Evolutionary conservation across 2,329 filamentous ascomycete species (phyloP).

Genomic region (Claviceps quebecensis): DNA sequence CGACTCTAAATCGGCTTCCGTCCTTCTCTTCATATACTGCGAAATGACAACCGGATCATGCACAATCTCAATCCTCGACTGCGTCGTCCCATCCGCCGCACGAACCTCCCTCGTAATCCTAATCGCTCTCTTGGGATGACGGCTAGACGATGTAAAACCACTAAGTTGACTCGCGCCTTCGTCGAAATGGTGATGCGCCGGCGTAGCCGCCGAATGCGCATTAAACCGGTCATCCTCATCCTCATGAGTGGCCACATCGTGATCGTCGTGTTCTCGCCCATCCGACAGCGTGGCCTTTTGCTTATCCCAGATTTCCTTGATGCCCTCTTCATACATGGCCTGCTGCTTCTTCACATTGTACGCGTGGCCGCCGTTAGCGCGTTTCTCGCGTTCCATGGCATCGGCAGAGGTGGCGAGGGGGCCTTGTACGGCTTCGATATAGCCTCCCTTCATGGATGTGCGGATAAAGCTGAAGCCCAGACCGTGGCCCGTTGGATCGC

Average conservation of each 20-base stretch:
- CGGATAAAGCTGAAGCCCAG: slow-evolving; percentile 95
- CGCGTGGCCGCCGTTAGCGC: slow-evolving; percentile 82
- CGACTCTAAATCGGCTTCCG: slow-evolving; percentile 54
- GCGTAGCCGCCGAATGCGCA: slow-evolving; percentile 53
- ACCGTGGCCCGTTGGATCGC: slow-evolving; percentile 85
- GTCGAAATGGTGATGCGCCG: slow-evolving; percentile 42
- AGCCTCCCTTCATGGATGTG: slow-evolving; percentile 97
- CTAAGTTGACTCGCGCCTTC: slow-evolving; percentile 73
- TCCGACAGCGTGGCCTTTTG: slow-evolving; percentile 71
- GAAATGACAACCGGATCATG: slow-evolving; percentile 77
- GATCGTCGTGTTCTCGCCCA: slow-evolving; percentile 50
- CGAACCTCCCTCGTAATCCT: slow-evolving; percentile 56
- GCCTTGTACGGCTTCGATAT: slow-evolving; percentile 63
- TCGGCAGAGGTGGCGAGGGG: slow-evolving; percentile 58
- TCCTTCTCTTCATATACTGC: slow-evolving; percentile 70
- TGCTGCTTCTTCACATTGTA: slow-evolving; percentile 97
- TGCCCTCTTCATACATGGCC: slow-evolving; percentile 79
- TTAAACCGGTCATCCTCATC: slow-evolving; percentile 59
- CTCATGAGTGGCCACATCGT: slow-evolving; percentile 42
- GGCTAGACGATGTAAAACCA: slow-evolving; percentile 50
- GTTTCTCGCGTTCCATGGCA: slow-evolving; percentile 74
- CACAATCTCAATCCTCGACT: slow-evolving; percentile 53
- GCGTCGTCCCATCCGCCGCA: slow-evolving; percentile 33
- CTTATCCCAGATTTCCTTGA: slow-evolving; percentile 81
- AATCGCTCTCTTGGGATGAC: slow-evolving; percentile 50